Evolutionary conservation across 2,329 filamentous ascomycete species (phyloP).

Genomic region (Penicillium sp.): DNA sequence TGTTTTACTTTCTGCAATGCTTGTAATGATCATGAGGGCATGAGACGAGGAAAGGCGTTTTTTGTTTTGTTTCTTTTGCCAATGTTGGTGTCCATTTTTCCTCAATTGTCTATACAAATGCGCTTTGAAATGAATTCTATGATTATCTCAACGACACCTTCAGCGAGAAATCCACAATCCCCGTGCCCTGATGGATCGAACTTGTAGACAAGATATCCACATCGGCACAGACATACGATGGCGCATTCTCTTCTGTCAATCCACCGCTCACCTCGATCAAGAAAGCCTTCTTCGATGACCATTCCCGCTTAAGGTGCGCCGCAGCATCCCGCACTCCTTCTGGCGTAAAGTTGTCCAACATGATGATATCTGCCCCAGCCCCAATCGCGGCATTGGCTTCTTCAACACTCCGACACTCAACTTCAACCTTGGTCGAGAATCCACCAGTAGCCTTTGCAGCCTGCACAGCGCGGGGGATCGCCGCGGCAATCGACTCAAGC

Average conservation of each 20-base stretch:
- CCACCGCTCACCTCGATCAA: slow-evolving; percentile 92
- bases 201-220: slow-evolving; percentile 96
- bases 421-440: slow-evolving; percentile 91
- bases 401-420: slow-evolving; percentile 82
- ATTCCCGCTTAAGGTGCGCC: slow-evolving; percentile 70
- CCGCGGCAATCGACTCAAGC: slow-evolving; percentile 46
- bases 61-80: slow-evolving; percentile 15
- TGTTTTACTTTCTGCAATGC: slow-evolving; percentile 10
- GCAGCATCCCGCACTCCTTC: slow-evolving; percentile 74
- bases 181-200: slow-evolving; percentile 91
- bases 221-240: slow-evolving; percentile 67
- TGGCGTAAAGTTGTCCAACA: slow-evolving; percentile 92
- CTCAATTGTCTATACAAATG: not conserved
- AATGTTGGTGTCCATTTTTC: slow-evolving; percentile 15
- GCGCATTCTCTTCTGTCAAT: slow-evolving; percentile 78
- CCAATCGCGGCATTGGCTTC: slow-evolving; percentile 89
- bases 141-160: slow-evolving; percentile 61
- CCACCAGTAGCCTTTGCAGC: slow-evolving; percentile 81
- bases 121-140: not conserved
- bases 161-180: slow-evolving; percentile 91
- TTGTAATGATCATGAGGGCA: slow-evolving; percentile 21
- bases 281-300: slow-evolving; percentile 67
- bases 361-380: slow-evolving; percentile 90
- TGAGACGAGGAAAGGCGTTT: slow-evolving; percentile 18
- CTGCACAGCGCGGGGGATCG: slow-evolving; percentile 78